A percentile compares a stretch with the other conserved stretches of the same genome.
Conservation (phyloP, 768 basidiomycete genomes). For the Wakefieldia striispora region DNA sequence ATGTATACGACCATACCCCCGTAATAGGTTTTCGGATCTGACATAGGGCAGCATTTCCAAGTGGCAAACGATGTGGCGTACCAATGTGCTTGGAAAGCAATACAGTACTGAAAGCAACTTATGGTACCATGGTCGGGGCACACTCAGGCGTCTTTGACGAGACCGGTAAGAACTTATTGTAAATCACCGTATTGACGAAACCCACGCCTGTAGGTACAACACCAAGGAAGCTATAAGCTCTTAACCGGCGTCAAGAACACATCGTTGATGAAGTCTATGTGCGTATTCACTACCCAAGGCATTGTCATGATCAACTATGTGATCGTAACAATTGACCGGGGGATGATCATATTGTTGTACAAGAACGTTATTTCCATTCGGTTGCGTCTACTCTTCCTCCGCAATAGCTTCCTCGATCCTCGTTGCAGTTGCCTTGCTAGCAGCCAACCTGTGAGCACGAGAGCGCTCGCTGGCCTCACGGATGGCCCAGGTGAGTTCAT, state of each 20-base stretch:
- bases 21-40: slow-evolving; percentile 43
- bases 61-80: too few species aligned
- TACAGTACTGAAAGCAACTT: slow-evolving; percentile 40
- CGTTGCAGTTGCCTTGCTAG: slow-evolving; percentile 30
- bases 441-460: slow-evolving; percentile 45
- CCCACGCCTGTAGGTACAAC: slow-evolving; percentile 23
- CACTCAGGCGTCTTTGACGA: slow-evolving; percentile 55
- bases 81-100: too few species aligned
- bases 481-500: slow-evolving; percentile 94
- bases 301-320: neutral
- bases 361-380: neutral
- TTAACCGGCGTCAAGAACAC: slow-evolving; percentile 38
- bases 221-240: slow-evolving; percentile 41
- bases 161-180: slow-evolving; percentile 26
- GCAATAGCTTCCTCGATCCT: slow-evolving; percentile 24
- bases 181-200: neutral
- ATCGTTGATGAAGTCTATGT: neutral
- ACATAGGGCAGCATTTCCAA: slow-evolving; percentile 24
- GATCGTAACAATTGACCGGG: neutral
- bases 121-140: too few species aligned
- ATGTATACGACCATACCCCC: slow-evolving; percentile 36
- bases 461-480: slow-evolving; percentile 73
- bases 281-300: neutral
- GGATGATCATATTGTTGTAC: neutral
- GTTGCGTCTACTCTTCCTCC: slow-evolving; percentile 25